These are phyloP conservation scores for Macrophomina phaseolina DNA, from an alignment of 2,329 filamentous ascomycete species.

Conservation along the genomic window DNA sequence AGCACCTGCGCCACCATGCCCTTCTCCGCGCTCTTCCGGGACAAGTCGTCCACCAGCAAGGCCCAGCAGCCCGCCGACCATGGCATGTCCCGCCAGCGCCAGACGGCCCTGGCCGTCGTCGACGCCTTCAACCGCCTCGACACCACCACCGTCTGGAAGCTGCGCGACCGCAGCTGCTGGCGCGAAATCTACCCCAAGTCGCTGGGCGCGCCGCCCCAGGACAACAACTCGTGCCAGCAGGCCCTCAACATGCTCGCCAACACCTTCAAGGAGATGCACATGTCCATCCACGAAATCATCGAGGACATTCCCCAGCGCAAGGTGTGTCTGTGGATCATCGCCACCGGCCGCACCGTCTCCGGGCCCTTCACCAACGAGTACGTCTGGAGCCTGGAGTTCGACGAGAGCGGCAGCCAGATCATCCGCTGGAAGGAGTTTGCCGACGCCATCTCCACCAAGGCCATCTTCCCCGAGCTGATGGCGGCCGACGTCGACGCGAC, in stretches of 20 bases:
- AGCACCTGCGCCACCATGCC: not conserved
- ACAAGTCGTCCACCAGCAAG: constrained; percentile 1
- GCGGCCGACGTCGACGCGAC: not conserved
- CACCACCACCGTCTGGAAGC: constrained; percentile 14
- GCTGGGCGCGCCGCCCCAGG: constrained; percentile 16
- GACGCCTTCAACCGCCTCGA: constrained; percentile 27
- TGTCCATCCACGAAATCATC: constrained; percentile 22
- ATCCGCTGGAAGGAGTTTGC: constrained; percentile 26
- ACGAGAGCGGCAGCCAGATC: constrained; percentile 21
- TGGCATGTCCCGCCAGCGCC: constrained; percentile 34
- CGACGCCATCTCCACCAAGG: constrained; percentile 14
- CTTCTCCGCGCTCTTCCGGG: not conserved
- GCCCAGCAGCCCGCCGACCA: not conserved
- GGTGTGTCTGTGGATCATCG: constrained; percentile 22
- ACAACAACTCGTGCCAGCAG: constrained; percentile 4
- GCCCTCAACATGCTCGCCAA: constrained; percentile 21
- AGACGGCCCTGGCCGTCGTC: constrained; percentile 32
- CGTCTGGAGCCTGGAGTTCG: constrained; percentile 25
- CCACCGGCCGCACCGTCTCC: constrained; percentile 26
- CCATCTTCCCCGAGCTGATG: constrained; percentile 34
- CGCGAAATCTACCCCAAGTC: constrained; percentile 25
- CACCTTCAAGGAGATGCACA: constrained; percentile 18
- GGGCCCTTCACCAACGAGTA: constrained; percentile 33
- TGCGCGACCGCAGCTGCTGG: constrained; percentile 19
- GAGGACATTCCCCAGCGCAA: constrained; percentile 23